These are phyloP conservation scores for Coniochaeta sp. DNA, from an alignment of 2,329 filamentous ascomycete species.

Conservation along the genomic window DNA sequence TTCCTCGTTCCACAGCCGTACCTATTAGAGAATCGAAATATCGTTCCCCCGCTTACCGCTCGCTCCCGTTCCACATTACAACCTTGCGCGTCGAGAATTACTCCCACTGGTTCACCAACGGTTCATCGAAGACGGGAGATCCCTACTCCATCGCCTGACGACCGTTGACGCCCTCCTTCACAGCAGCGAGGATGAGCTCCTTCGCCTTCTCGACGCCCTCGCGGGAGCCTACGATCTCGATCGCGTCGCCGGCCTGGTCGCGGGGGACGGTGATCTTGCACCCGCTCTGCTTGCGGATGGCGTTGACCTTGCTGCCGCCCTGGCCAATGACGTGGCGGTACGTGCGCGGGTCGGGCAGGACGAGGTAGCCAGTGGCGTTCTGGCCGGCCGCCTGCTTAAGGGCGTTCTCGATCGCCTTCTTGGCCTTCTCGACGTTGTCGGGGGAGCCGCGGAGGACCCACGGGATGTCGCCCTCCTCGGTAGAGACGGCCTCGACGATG, in stretches of 20 bases:
- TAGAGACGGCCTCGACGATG: constrained; percentile 55
- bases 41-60: not conserved
- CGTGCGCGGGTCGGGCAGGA: constrained; percentile 80
- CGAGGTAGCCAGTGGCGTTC: constrained; percentile 74
- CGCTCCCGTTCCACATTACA: too few species aligned
- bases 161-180: constrained; percentile 50
- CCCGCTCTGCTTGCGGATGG: constrained; percentile 83
- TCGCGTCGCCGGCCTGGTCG: constrained; percentile 73
- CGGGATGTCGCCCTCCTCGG: constrained; percentile 68
- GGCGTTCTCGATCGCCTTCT: constrained; percentile 64
- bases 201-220: constrained; percentile 82
- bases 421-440: constrained; percentile 78
- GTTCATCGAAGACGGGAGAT: constrained; percentile 7
- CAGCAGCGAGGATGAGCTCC: constrained; percentile 80
- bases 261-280: constrained; percentile 92
- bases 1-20: too few species aligned
- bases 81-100: too few species aligned
- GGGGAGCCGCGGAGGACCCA: constrained; percentile 80
- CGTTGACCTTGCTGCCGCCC: constrained; percentile 84
- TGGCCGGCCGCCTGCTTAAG: constrained; percentile 65
- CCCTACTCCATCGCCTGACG: constrained; percentile 11
- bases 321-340: constrained; percentile 89
- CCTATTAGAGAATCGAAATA: too few species aligned
- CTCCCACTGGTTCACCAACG: not conserved
- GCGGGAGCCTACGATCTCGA: constrained; percentile 76